Evolutionary conservation across 2,329 filamentous ascomycete species (phyloP).

Genomic region (Claviceps maximensis): DNA sequence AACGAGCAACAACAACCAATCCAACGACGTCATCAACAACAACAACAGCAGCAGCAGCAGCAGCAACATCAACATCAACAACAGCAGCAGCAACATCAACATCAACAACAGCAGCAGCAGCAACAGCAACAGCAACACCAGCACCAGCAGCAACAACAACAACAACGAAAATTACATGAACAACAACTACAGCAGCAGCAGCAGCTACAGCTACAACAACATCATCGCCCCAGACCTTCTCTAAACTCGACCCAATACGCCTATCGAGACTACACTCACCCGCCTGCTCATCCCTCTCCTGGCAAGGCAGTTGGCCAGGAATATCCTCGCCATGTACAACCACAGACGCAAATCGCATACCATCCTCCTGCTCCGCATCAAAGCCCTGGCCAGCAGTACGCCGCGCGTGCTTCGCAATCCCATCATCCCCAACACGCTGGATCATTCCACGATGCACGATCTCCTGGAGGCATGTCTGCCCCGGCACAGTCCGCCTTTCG

Average conservation of each 20-base stretch:
- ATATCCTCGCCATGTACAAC: constrained; percentile 22
- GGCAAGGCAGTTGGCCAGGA: constrained; percentile 32
- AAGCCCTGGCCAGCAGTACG: constrained; percentile 26
- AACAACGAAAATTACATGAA: not conserved
- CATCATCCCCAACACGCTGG: constrained; percentile 25
- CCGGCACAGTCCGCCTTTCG: constrained; percentile 33
- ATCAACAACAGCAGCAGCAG: not conserved
- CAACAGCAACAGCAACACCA: not conserved
- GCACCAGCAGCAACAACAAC: not conserved
- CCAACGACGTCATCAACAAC: not conserved
- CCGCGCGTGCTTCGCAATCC: constrained; percentile 28
- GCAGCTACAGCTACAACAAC: constrained; percentile 10
- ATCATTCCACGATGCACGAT: constrained; percentile 34
- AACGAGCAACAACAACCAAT: not conserved
- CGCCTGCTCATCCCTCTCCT: constrained; percentile 31
- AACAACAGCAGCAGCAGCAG: not conserved
- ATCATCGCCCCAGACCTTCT: constrained; percentile 19
- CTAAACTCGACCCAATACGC: constrained; percentile 30
- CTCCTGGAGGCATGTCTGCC: constrained; percentile 26
- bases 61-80: not conserved
- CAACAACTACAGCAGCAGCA: not conserved
- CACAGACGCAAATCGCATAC: constrained; percentile 21
- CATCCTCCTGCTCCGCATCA: constrained; percentile 27
- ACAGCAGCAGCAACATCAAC: not conserved
- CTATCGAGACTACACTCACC: constrained; percentile 37